Base-by-base conservation (phyloP, 1,284 basidiomycete species). In the Austroboletus niveus region DNA sequence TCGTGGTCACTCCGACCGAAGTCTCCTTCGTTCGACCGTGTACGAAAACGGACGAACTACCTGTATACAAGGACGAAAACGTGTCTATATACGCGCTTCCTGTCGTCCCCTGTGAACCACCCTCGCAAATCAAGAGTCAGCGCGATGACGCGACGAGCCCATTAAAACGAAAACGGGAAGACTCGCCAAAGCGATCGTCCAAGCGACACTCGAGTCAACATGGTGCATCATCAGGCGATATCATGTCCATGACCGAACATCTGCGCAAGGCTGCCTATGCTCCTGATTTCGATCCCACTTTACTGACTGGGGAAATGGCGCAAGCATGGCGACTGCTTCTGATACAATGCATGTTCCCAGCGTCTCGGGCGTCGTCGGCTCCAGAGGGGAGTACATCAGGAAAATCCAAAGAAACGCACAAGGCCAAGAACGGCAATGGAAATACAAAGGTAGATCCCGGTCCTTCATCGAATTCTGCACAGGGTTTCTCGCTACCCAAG, bases 11-110 rank as follows among this genome's bases (percentile, higher is more conserved):
- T 39, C 68, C 76, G 1, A 62, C 65, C 1, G 84, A 89, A 64
- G 72, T 76, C 11, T 65, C 77, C 5, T 66, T 69, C 9, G 53
- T 55, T 10, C 54, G 65, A 36, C 47, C 62, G 11, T 55, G 63
- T 20, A 40, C 58, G 0, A 56, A 63, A 14, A 68, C 70, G 5
- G 62, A 66, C 27, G 52, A 54, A 34, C 59, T 47, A 35, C 74
- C 76, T 4, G 68, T 84, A 32, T 90, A 77, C 68, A 69, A 74
- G 53, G 90, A 92, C 62, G 73, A 78, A 30, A 81, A 83, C 56
- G 68, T 92, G 49, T 75, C 79, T 1, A 76, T 91, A 11, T 88
- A 84, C 59, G 77, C 79, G 1, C 72, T 90, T 42, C 80, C 85
- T 1, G 59, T 87, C 8, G 59, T 71, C n/a, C 76, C 62, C 4